Evolutionary conservation across 495 filamentous ascomycete species (phyloP), one percentile per base, ranked within the genome.

Genomic region (Letharia columbiana): DNA sequence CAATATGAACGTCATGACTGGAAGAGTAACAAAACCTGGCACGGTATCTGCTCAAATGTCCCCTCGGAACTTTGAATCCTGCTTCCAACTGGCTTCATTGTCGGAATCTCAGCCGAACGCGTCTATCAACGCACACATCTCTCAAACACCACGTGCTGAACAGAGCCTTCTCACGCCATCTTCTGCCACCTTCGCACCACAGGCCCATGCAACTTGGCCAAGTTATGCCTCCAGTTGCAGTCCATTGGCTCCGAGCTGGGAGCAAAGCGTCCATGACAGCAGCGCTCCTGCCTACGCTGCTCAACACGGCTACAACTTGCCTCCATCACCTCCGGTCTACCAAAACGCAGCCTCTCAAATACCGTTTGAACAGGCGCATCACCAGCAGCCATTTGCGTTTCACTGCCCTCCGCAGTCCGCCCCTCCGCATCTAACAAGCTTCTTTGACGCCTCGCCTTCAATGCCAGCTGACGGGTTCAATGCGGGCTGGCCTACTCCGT

Each of bases 21-120:
- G 82, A 0, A 81, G 81, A 65, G 78, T 84, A 37, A 69, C 81
- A 41, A 85, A 85, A 73, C 73, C 76, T 1, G 79, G 78, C 40
- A 74, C 76, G 37, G 49, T 47, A 28, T 66, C 73, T 12, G 74
- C 77, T 44, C 83, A 83, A 65, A 77, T 81, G 33, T 85, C 83
- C 31, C 83, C 83, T 35, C 73, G 83, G n/a, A 81, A 80, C 61
- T 76, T 80, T 62, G 75, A 78, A 39, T 79, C 64, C 4, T 66
- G 64, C 64, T 66, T 66, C 23, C 57, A 66, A 33, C 17, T 61
- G 39, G 64, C 58, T 17, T 60, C 58, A 23, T 60, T 45, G 13
- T 60, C 64, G 15, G 66, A 63, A 33, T 39, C 61, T 31, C 45
- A 70, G 57, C 35, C 61, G 20, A 58, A 45, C 23, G 41, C 57